Percentiles rank a stretch among this genome's conserved stretches.
Evolutionary conservation across 106 monocot genomes (phyloP).

Genomic region (Xerophyta viscosa): DNA sequence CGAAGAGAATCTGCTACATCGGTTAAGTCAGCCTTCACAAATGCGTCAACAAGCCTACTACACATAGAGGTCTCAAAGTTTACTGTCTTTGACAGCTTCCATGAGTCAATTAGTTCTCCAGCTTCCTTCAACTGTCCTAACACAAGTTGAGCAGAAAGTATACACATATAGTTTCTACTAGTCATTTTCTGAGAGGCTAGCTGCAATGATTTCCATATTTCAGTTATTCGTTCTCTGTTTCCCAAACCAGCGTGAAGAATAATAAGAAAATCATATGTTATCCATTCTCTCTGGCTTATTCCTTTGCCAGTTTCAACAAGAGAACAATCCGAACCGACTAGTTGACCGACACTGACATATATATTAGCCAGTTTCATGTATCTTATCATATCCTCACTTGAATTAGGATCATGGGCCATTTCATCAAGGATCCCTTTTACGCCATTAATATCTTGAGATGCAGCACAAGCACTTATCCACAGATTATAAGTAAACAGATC

Average conservation of each 20-base stretch:
- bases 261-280: conserved; percentile 88
- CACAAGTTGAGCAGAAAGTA: conserved; percentile 61
- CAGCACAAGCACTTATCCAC: conserved; percentile 76
- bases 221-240: conserved; percentile 49
- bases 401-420: conserved; percentile 49
- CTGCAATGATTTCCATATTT: conserved; percentile 82
- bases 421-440: conserved; percentile 64
- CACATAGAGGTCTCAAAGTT: conserved; percentile 52
- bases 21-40: conserved; percentile 30
- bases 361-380: conserved; percentile 56
- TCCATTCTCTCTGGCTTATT: conserved; percentile 55
- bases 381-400: conserved; percentile 30
- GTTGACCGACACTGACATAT: conserved; percentile 41
- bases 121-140: conserved; percentile 64
- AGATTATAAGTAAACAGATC: conserved; percentile 93
- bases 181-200: conserved; percentile 62
- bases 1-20: conserved; percentile 41
- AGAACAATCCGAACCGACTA: conserved; percentile 32
- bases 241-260: conserved; percentile 65
- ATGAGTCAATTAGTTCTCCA: conserved; percentile 63
- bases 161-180: conserved; percentile 63
- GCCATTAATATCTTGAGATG: conserved; percentile 43
- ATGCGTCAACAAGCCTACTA: conserved; percentile 45
- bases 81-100: conserved; percentile 50
- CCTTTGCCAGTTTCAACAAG: conserved; percentile 41